Evolutionary conservation across 768 basidiomycete genomes (phyloP).

Genomic region (Leccinellum albellum): DNA sequence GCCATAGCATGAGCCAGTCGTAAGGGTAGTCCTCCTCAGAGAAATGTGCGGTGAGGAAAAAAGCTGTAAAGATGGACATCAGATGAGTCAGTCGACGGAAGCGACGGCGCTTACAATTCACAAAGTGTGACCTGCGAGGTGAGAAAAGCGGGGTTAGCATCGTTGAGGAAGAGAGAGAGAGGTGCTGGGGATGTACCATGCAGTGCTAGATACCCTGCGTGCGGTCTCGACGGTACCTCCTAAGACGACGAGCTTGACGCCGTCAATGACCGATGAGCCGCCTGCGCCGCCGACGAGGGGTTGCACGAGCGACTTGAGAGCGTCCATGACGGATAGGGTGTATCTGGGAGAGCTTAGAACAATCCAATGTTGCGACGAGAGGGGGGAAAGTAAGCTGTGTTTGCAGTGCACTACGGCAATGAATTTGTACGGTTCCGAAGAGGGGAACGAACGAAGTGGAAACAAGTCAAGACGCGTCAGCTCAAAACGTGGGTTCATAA

Average conservation of each 20-base stretch:
- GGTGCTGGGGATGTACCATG: slow-evolving; percentile 53
- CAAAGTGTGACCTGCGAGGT: slow-evolving; percentile 67
- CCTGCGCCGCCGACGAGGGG: slow-evolving; percentile 74
- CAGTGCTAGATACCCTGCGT: slow-evolving; percentile 74
- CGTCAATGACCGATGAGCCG: slow-evolving; percentile 78
- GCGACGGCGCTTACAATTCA: slow-evolving; percentile 62
- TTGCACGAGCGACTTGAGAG: slow-evolving; percentile 74
- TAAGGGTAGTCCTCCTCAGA: slow-evolving; percentile 88
- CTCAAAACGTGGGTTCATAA: slow-evolving; percentile 26
- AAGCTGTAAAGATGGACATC: slow-evolving; percentile 41
- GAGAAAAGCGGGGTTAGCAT: slow-evolving; percentile 7
- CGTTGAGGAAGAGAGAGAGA: slow-evolving; percentile 1
- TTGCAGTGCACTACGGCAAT: slow-evolving; percentile 1
- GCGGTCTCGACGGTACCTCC: slow-evolving; percentile 88
- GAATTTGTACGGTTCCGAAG: neutral
- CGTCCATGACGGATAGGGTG: slow-evolving; percentile 55
- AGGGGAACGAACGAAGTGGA: slow-evolving; percentile 14
- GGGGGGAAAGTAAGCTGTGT: slow-evolving; percentile 10
- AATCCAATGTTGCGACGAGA: slow-evolving; percentile 38
- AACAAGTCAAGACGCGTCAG: slow-evolving; percentile 39
- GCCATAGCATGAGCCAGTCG: slow-evolving; percentile 90
- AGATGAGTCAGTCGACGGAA: slow-evolving; percentile 4
- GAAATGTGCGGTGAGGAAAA: slow-evolving; percentile 89
- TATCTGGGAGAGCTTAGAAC: slow-evolving; percentile 20
- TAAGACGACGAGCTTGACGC: slow-evolving; percentile 85